Conservation (phyloP, 75 land plant genomes). For the Pinus albicaulis region DNA sequence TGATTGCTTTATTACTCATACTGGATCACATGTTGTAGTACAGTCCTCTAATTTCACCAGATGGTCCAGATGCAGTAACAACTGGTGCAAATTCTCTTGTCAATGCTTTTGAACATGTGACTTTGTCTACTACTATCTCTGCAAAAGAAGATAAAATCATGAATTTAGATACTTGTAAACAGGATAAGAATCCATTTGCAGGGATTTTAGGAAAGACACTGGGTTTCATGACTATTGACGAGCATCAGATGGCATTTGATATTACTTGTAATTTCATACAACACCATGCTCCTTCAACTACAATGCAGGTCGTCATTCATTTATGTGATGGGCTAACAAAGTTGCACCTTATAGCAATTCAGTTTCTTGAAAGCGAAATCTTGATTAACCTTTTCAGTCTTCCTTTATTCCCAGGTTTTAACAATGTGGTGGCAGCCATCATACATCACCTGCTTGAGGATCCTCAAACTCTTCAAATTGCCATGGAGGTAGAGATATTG, state of each 20-base stretch:
- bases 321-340: slow-evolving; percentile 92
- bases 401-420: slow-evolving; percentile 90
- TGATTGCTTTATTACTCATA: slow-evolving; percentile 57
- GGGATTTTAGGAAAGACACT: slow-evolving; percentile 68
- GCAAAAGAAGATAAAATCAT: slow-evolving; percentile 5
- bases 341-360: slow-evolving; percentile 62
- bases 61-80: slow-evolving; percentile 24
- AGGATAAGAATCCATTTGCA: slow-evolving; percentile 38
- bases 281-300: slow-evolving; percentile 60
- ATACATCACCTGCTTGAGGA: slow-evolving; percentile 94
- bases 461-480: slow-evolving; percentile 94
- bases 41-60: slow-evolving; percentile 44
- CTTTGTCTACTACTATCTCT: slow-evolving; percentile 45
- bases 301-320: slow-evolving; percentile 83
- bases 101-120: slow-evolving; percentile 69
- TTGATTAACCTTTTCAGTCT: slow-evolving; percentile 68
- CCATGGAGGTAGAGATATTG: slow-evolving; percentile 95
- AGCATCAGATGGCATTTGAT: slow-evolving; percentile 51
- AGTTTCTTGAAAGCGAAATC: slow-evolving; percentile 86
- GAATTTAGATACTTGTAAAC: slow-evolving; percentile 18
- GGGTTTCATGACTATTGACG: slow-evolving; percentile 71
- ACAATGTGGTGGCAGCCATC: slow-evolving; percentile 79
- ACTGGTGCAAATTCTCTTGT: slow-evolving; percentile 37
- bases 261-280: slow-evolving; percentile 54
- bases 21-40: slow-evolving; percentile 75